Evolutionary conservation across 192 early-diverging fungal species (phyloP), one percentile per base, ranked within the genome.

Genomic region (Umbelopsis isabellina): DNA sequence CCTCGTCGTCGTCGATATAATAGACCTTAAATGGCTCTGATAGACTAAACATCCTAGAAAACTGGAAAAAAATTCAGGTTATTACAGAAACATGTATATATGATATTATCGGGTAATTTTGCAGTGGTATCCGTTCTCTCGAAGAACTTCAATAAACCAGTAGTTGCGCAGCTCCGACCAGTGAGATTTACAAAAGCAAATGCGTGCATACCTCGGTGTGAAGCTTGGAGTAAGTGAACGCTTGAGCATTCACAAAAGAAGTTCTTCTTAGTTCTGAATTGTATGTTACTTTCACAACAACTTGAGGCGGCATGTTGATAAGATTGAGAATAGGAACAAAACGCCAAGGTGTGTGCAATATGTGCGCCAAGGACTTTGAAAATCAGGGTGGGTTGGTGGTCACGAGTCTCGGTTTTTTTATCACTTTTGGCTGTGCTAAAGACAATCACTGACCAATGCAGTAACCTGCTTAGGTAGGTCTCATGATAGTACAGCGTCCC

Each of bases 31-130:
- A 61, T 0, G 55, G 55, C 12, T 61, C 55, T n/a, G 55, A 12
- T n/a, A 61, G 25, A n/a, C 25, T 61, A 25, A 61, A 61, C 55
- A 61, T 61, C 16, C 55, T 61, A 16, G 55, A 16, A 61, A 61
- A 61, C 55, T 61, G 21, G 7, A 52, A 52, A 3, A 25, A 0
- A 52, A 9, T 41, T 9, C 37, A 41, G 6, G 6, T 41, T 41
- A 6, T 41, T 41, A 41, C 10, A 1, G 6, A 10, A 41, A 41
- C 37, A 10, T 41, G 37, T 10, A 41, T 4, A 9, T 5, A 4
- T 41, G 37, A 10, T 6, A 41, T 41, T 41, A 41, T 41, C 37
- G 37, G 37, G 37, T 5, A 10, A 41, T 10, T 41, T 1, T 41
- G 37, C 37, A 41, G 37, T 6, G 1, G 7, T 6, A 41, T 6